Evolutionary conservation across 305 asterid genomes (phyloP), one percentile per base, ranked within the genome.

Genomic region (Solanum hybrid): DNA sequence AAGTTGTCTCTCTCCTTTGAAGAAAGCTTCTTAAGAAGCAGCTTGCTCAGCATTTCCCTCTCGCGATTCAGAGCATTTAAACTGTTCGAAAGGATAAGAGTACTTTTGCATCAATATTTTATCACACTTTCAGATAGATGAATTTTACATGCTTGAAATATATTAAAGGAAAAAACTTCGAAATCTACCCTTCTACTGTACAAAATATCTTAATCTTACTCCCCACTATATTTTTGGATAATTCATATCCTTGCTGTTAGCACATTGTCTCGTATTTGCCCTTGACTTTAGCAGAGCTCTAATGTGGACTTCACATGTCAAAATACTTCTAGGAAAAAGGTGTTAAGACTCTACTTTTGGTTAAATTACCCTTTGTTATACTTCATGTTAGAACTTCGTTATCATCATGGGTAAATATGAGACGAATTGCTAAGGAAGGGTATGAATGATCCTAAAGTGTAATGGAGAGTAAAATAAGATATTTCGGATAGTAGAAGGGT

Each of bases 1-100:
- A 98, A 86, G 22, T 89, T 93, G 37, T 93, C 95, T 88, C 99
- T 93, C 80, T 96, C 98, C 93, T 94, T 95, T n/a, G 91, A 51
- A 5, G 96, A 84, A 26, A 93, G 89, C 91, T 92, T 95, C 95
- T 91, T 96, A 19, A 92, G 89, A 95, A 96, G 93, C 84, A 91
- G 92, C 69, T 87, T 95, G 92, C 98, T 91, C 87, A 98, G 92
- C 95, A 92, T 96, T 86, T 92, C 95, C 76, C 98, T 91, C 92
- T 98, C 99, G 29, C 94, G 93, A 82, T 92, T 91, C 38, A 91
- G 42, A 79, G 87, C 89, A 87, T 64, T 91, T 86, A 27, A 13
- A 87, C 93, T 89, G 90, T 88, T 85, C 24, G 35, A 56, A 88
- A 64, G 45, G 84, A 36, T 73, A 31, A 75, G 86, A 76, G n/a